Conservation (phyloP, 495 filamentous ascomycete genomes). For the Hyaloscypha bicolor region DNA sequence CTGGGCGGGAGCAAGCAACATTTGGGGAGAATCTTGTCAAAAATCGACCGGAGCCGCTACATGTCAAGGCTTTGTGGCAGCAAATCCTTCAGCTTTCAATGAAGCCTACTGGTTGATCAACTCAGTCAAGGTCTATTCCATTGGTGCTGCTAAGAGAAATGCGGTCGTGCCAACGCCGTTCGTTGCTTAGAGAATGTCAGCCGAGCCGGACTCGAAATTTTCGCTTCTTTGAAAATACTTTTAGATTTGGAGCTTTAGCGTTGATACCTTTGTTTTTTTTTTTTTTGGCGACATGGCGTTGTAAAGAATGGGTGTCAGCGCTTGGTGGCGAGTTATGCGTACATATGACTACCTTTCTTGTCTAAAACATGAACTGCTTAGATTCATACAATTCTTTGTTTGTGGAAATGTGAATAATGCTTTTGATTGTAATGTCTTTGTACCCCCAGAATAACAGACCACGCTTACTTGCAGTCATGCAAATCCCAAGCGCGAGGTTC, state of each 20-base stretch:
- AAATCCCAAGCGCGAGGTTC: no score
- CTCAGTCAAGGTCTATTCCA: conserved; percentile 64
- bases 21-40: conserved; percentile 44
- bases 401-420: background rate
- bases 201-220: background rate
- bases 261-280: background rate
- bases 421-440: background rate
- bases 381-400: background rate
- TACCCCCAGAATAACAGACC: background rate
- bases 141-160: conserved; percentile 11
- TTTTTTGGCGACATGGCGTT: background rate
- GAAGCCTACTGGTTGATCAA: conserved; percentile 76
- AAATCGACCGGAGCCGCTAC: conserved; percentile 48
- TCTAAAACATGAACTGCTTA: background rate
- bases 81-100: conserved; percentile 59
- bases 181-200: background rate
- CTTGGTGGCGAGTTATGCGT: background rate
- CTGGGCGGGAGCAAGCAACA: conserved; percentile 68
- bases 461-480: background rate
- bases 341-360: background rate
- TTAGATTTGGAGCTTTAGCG: background rate
- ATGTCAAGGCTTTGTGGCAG: conserved; percentile 67
- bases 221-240: background rate
- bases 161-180: background rate
- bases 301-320: background rate